These are phyloP conservation scores for Solanum chilense DNA, from an alignment of 257 asterid genomes.

Conservation along the genomic window DNA sequence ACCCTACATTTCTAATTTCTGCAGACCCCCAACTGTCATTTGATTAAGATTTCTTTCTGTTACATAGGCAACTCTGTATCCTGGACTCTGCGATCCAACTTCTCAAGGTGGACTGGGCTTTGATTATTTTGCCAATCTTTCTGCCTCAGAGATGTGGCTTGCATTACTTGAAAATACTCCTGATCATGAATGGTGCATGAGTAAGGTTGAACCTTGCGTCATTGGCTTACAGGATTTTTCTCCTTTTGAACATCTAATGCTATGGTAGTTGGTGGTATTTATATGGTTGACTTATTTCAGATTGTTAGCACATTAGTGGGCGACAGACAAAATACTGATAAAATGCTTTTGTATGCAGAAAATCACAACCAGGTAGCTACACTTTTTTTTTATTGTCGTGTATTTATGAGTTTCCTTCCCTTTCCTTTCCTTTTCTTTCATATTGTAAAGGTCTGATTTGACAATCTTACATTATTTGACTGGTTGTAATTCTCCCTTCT, in stretches of 20 bases:
- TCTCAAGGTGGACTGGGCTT: constrained; percentile 97
- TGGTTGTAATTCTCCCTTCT: constrained; percentile 3
- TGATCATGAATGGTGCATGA: constrained; percentile 92
- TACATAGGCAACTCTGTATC: constrained; percentile 77
- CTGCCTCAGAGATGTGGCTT: constrained; percentile 89
- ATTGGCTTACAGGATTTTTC: not conserved
- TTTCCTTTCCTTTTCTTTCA: not conserved
- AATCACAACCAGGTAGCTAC: constrained; percentile 83
- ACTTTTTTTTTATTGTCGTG: not conserved
- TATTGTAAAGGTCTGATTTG: not conserved
- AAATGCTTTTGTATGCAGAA: constrained; percentile 90
- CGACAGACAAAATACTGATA: constrained; percentile 35
- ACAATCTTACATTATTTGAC: not conserved
- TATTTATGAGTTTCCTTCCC: not conserved
- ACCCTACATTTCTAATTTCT: not conserved
- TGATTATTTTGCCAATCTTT: constrained; percentile 78
- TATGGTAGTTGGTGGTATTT: not conserved
- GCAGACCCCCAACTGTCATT: not conserved
- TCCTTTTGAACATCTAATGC: not conserved
- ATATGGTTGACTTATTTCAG: constrained; percentile 27
- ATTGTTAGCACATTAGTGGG: constrained; percentile 63
- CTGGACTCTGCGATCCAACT: constrained; percentile 85
- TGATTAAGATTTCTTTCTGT: constrained; percentile 9
- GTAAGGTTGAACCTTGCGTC: constrained; percentile 46
- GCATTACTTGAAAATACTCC: constrained; percentile 62